Evolutionary conservation across 768 basidiomycete species (phyloP), one percentile per base, ranked within the genome.

Genomic region (Chalciporus piperatus): DNA sequence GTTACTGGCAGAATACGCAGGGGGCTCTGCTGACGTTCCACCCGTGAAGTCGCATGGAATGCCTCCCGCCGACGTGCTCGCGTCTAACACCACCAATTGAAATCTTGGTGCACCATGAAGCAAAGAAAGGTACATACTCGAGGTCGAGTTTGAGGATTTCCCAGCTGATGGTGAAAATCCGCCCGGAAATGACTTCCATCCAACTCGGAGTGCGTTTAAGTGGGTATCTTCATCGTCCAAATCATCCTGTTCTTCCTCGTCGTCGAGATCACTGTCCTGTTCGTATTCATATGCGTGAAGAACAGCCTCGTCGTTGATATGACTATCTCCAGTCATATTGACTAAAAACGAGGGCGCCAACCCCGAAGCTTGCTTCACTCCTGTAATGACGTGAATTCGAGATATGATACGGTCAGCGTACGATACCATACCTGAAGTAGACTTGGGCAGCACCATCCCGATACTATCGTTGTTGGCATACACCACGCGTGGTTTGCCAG

Each of bases 191-290:
- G 20, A 0, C 3, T 23, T 8, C 32, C 12, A 20, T 19, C 23
- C 19, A 27, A 4, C 22, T 32, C 1, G 10, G 32, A 32, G 11
- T 12, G 32, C 35, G 7, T 37, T 27, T 20, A 2, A 2, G 20
- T 17, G n/a, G 20, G 20, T 16, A 17, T 46, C 51, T 22, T 3
- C 13, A 13, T 50, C 52, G 0, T 20, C 32, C 1, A 32, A 32
- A 32, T 55, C 56, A 14, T 67, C 64, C 16, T 61, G 52, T 12
- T 52, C 55, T 3, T 57, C 48, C 1, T 57, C 56, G 10, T 54
- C 65, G 5, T 69, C 67, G 17, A 67, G 62, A 41, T 67, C 65
- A 37, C 67, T 69, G 28, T 67, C 66, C 20, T 48, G 54, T 17
- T 69, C 58, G 11, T 67, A 68, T 12, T 57, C 58, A 8, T 67